Percentiles rank a stretch among this genome's conserved stretches.
These are phyloP conservation scores for Fusarium ambrosium DNA, from an alignment of 2,329 filamentous ascomycete species.

Conservation along the genomic window DNA sequence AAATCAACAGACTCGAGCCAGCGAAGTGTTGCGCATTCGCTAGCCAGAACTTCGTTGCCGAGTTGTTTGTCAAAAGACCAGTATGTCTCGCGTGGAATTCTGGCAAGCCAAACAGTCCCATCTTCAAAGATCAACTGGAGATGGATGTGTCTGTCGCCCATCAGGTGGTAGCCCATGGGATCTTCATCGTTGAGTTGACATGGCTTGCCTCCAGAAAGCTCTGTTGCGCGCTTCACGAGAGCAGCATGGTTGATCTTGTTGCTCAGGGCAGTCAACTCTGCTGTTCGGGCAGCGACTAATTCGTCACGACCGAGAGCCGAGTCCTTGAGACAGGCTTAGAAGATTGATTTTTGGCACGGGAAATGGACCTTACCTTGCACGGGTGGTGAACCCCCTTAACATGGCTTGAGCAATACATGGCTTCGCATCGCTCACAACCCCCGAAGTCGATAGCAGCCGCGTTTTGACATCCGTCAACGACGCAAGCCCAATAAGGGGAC, in stretches of 20 bases:
- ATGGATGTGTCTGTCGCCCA: slow-evolving; percentile 28
- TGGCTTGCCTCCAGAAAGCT: slow-evolving; percentile 28
- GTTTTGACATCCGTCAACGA: background rate
- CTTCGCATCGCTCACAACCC: slow-evolving; percentile 12
- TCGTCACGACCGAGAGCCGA: slow-evolving; percentile 34
- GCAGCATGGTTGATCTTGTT: slow-evolving; percentile 32
- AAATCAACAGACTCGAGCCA: slow-evolving; percentile 45
- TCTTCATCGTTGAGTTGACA: slow-evolving; percentile 28
- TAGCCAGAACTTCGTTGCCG: slow-evolving; percentile 17
- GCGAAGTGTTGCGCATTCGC: slow-evolving; percentile 27
- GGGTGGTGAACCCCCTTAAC: background rate
- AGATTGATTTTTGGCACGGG: background rate
- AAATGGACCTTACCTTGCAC: slow-evolving; percentile 7
- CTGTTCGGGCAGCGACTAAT: slow-evolving; percentile 31
- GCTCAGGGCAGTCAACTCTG: slow-evolving; percentile 30
- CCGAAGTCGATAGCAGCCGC: slow-evolving; percentile 17
- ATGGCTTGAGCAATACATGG: slow-evolving; percentile 20
- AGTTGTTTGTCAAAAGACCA: slow-evolving; percentile 12
- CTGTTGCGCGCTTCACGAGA: slow-evolving; percentile 26
- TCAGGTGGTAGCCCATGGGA: slow-evolving; percentile 2
- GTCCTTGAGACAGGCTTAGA: slow-evolving; percentile 4
- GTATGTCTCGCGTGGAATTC: slow-evolving; percentile 21
- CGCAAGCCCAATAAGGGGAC: slow-evolving; percentile 15
- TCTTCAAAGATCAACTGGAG: slow-evolving; percentile 23
- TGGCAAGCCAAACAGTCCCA: slow-evolving; percentile 19